Conservation (phyloP, 2,329 filamentous ascomycete genomes). For the Trichoderma cornu-damae region DNA sequence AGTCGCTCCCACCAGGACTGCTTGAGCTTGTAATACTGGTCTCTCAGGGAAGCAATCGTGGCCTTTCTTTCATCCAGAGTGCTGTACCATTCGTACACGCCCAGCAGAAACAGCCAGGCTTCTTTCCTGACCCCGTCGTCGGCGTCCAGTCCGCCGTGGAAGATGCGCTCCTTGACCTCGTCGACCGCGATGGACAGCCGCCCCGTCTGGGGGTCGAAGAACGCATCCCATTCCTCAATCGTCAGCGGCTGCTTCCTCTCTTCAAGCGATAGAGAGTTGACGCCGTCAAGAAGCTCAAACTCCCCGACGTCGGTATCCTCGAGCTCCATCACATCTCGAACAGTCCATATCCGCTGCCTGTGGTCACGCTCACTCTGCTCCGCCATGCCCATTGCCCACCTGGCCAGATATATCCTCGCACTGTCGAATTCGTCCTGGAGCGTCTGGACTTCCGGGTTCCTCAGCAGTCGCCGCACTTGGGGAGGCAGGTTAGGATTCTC, state of each 20-base stretch:
- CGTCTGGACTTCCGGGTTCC: conserved; percentile 90
- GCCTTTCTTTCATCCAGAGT: conserved; percentile 78
- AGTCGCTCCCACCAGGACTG: conserved; percentile 94
- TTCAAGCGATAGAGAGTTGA: conserved; percentile 65
- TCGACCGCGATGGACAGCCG: conserved; percentile 74
- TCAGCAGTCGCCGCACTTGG: conserved; percentile 76
- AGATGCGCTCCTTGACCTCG: conserved; percentile 95
- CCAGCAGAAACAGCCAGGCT: conserved; percentile 91
- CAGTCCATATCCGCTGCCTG: conserved; percentile 86
- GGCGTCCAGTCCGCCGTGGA: conserved; percentile 83
- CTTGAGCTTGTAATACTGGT: conserved; percentile 92
- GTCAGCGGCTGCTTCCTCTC: conserved; percentile 75
- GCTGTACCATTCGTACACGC: conserved; percentile 90
- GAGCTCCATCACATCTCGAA: conserved; percentile 83
- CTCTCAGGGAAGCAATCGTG: conserved; percentile 75
- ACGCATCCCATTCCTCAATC: conserved; percentile 81
- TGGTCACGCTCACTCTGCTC: conserved; percentile 91
- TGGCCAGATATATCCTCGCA: conserved; percentile 84
- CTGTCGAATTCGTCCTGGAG: conserved; percentile 97
- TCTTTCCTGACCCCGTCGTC: conserved; percentile 93
- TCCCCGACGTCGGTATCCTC: conserved; percentile 94
- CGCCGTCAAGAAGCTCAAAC: conserved; percentile 87
- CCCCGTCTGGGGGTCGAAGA: conserved; percentile 74
- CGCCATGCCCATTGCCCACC: conserved; percentile 98
- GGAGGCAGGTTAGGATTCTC: conserved; percentile 90